These are phyloP conservation scores for Sisymbrium irio DNA, from an alignment of 345 rosid species.

Conservation along the genomic window DNA sequence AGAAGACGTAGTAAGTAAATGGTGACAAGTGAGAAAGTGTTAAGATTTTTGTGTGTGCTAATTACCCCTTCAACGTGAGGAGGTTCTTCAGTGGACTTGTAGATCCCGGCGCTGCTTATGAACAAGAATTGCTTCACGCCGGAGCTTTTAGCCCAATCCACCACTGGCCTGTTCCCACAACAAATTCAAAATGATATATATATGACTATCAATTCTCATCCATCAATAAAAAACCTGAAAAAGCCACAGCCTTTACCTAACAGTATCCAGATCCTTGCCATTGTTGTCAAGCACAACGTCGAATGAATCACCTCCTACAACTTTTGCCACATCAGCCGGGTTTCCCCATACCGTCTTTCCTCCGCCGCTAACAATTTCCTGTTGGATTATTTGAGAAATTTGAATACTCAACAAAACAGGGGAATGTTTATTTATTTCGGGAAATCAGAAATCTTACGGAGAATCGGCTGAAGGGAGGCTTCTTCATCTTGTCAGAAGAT, in stretches of 20 bases:
- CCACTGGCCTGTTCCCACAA: slow-evolving; percentile 55
- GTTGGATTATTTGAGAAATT: not conserved
- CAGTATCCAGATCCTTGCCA: slow-evolving; percentile 83
- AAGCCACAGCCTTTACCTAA: slow-evolving; percentile 37
- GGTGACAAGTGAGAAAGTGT: not conserved
- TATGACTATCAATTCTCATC: not conserved
- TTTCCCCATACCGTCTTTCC: slow-evolving; percentile 92
- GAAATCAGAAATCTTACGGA: slow-evolving; percentile 42
- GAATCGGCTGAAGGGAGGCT: slow-evolving; percentile 84
- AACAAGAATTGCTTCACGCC: slow-evolving; percentile 83
- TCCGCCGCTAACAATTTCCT: slow-evolving; percentile 90
- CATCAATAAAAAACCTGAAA: not conserved
- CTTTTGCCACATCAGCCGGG: slow-evolving; percentile 69
- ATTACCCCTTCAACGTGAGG: slow-evolving; percentile 94
- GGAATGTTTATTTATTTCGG: not conserved
- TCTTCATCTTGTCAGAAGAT: slow-evolving; percentile 88
- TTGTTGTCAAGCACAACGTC: slow-evolving; percentile 94
- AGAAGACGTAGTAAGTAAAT: not conserved
- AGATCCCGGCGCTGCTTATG: slow-evolving; percentile 96
- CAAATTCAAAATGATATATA: not conserved
- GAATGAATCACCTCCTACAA: slow-evolving; percentile 58
- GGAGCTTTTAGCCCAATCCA: slow-evolving; percentile 81
- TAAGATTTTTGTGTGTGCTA: not conserved
- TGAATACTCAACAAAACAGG: not conserved
- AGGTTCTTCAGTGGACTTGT: slow-evolving; percentile 80